phyloP scores from a whole-genome alignment of 257 asterid genomes.

The Datura wrightii region DNA sequence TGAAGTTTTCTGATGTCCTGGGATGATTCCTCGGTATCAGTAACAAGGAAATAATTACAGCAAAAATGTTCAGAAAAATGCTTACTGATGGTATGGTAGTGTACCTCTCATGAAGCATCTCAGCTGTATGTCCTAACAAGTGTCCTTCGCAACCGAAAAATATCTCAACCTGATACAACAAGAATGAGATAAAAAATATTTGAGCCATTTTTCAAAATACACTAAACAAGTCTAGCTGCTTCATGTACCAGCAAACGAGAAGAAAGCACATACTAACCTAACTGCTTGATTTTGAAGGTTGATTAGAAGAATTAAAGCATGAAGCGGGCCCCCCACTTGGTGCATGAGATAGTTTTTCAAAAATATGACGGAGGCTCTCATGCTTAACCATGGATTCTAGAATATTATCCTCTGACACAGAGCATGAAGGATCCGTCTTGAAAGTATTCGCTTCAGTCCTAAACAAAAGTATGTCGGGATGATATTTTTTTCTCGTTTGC shows the following conservation, averaged over 20 bases:
- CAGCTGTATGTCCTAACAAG: too few relatives aligned
- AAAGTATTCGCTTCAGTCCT: conserved; percentile 27
- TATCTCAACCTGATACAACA: neutral
- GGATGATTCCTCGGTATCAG: too few relatives aligned
- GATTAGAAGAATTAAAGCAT: too few relatives aligned
- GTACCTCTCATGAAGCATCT: too few relatives aligned
- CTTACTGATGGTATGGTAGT: too few relatives aligned
- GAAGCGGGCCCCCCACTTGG: conserved; percentile 33
- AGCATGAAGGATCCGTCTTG: neutral
- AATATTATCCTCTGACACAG: conserved; percentile 49
- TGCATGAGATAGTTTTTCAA: conserved; percentile 55
- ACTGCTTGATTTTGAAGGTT: neutral
- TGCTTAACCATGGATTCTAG: conserved; percentile 59
- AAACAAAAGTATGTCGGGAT: conserved; percentile 60
- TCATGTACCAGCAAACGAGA: neutral
- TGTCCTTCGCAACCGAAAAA: too few relatives aligned
- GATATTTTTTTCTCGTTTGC: conserved; percentile 55
- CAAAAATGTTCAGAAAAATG: too few relatives aligned
- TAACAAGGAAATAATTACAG: too few relatives aligned
- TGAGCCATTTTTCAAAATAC: neutral
- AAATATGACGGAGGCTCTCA: conserved; percentile 33
- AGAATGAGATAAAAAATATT: neutral
- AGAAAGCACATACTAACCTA: conserved; percentile 36
- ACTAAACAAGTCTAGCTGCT: neutral
- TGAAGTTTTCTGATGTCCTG: too few relatives aligned